Evolutionary conservation across 1,284 basidiomycete species (phyloP).

Genomic region (Trichosporon inkin): DNA sequence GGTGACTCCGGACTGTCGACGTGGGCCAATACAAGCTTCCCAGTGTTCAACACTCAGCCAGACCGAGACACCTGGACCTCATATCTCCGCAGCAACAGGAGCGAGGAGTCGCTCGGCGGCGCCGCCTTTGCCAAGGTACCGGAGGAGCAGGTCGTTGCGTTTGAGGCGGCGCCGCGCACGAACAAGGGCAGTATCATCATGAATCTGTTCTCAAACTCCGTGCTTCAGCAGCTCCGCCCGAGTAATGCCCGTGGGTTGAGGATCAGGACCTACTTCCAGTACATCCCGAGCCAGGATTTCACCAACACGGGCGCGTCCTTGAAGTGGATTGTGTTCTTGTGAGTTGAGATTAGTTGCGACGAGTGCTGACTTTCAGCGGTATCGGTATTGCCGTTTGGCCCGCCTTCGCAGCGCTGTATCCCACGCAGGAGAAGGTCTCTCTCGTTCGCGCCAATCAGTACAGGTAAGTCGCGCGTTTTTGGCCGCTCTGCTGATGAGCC

Average conservation of each 20-base stretch:
- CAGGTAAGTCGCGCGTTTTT: constrained; percentile 55
- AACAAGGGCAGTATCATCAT: constrained; percentile 58
- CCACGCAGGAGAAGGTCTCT: constrained; percentile 60
- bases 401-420: constrained; percentile 73
- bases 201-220: constrained; percentile 65
- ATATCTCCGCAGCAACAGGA: constrained; percentile 53
- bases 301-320: constrained; percentile 29
- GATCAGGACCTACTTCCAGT: constrained; percentile 60
- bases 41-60: neutral
- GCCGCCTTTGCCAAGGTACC: neutral
- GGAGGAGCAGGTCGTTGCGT: neutral
- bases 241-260: constrained; percentile 54
- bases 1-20: constrained; percentile 7
- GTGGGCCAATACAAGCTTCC: neutral
- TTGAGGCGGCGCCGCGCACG: neutral
- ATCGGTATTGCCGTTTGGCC: constrained; percentile 61
- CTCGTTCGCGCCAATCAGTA: constrained; percentile 65
- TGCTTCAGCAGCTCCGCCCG: constrained; percentile 58
- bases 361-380: constrained; percentile 23
- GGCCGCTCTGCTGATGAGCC: constrained; percentile 13
- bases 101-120: neutral
- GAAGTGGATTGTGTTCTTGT: constrained; percentile 40
- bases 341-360: constrained; percentile 5
- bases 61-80: constrained; percentile 19
- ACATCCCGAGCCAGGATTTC: constrained; percentile 29